Base-by-base conservation (phyloP, 805 yeast species). In the Priceomyces fermenticarens region DNA sequence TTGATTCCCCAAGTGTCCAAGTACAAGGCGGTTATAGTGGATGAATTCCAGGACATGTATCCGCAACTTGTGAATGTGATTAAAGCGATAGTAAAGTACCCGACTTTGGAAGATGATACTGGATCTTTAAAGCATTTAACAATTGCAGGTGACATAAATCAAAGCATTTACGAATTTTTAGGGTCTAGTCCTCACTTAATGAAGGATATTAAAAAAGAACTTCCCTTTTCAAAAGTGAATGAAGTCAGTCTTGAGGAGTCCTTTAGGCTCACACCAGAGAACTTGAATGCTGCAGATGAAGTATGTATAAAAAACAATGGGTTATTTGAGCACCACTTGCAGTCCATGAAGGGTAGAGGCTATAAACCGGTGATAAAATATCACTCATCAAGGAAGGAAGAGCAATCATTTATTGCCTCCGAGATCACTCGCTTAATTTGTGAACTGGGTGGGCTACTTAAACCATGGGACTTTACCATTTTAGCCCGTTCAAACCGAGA, bases 21-120 rank as follows among this genome's bases (percentile, higher is more conserved):
- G 10, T 61, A 58, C 40, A 59, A 55, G 37, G 67, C 57, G 2
- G 67, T 82, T 0, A 57, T 85, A 1, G 80, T 85, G 10, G 91
- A 85, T 60, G 91, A 85, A 54, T 81, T 80, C 52, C 91, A 85
- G 54, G 91, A 85, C 57, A 68, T 84, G 54, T 77, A 80, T 46
- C 73, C 75, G 0, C 67, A 66, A 8, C 60, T 83, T 14, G 51
- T 77, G 17, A 67, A 68, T 13, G 54, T 84, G 2, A 60, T 82
- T 3, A 47, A 52, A 32, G 53, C 57, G 3, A 54, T 66, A 1
- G 60, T 77, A 2, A 47, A 70, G 0, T 65, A 67, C 44, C 71
- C 68, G 5, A 57, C 63, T 3, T 25, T 33, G 4, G 55, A 43
- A 3, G 30, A 20, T 11, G 41, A 14, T 4, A 35, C 17, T 10